These are phyloP conservation scores for Parathielavia hyrcaniae DNA, from an alignment of 495 filamentous ascomycete species.

Conservation along the genomic window DNA sequence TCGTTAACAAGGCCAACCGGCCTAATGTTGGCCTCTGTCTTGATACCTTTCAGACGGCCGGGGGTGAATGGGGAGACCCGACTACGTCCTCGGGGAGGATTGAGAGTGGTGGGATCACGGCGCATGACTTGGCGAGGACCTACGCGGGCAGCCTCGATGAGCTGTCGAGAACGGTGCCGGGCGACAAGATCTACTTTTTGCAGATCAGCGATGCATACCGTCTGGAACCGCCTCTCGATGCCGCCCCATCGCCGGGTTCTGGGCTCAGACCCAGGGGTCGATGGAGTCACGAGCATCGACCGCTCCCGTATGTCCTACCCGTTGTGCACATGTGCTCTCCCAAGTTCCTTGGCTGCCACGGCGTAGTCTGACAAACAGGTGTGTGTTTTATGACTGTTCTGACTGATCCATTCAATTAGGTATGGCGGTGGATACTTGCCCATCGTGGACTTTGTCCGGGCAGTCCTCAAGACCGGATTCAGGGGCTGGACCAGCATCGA, in stretches of 20 bases:
- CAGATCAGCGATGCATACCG: slow-evolving; percentile 78
- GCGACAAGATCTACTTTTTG: slow-evolving; percentile 68
- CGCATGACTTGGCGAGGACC: slow-evolving; percentile 39
- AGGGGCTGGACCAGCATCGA: slow-evolving; percentile 69
- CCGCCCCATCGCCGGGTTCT: slow-evolving; percentile 34
- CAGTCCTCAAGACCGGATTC: slow-evolving; percentile 66
- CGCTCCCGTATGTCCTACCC: slow-evolving; percentile 45
- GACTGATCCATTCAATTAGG: neutral
- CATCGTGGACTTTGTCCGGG: slow-evolving; percentile 56
- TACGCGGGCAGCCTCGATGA: slow-evolving; percentile 51
- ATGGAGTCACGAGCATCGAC: slow-evolving; percentile 69
- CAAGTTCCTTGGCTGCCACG: neutral
- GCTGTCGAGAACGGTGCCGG: slow-evolving; percentile 51
- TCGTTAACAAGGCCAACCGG: slow-evolving; percentile 54
- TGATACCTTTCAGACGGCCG: slow-evolving; percentile 75
- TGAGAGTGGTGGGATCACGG: slow-evolving; percentile 10
- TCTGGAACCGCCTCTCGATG: slow-evolving; percentile 44
- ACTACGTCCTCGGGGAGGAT: slow-evolving; percentile 58
- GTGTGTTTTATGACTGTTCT: neutral
- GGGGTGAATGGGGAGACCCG: slow-evolving; percentile 71
- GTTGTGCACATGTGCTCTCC: neutral
- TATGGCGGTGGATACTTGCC: slow-evolving; percentile 70
- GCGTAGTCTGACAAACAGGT: neutral
- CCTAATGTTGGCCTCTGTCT: slow-evolving; percentile 70
- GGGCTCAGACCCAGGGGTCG: slow-evolving; percentile 53